Base-by-base conservation (phyloP, 1,284 basidiomycete genomes). In the Golubevia sp. region DNA sequence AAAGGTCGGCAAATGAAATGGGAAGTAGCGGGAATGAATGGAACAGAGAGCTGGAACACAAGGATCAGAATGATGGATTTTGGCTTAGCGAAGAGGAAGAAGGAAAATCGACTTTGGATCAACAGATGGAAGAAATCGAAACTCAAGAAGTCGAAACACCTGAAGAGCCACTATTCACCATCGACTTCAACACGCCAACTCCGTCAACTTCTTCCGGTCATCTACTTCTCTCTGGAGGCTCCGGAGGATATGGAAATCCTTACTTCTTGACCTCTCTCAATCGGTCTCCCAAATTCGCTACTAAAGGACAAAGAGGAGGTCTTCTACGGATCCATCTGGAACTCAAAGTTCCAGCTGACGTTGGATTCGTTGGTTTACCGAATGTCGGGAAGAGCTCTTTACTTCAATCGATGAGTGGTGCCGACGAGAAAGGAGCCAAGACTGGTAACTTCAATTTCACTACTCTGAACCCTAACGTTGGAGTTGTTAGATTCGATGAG, bases 351-450 rank as follows among this genome's bases (percentile, higher is more conserved):
- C 87, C 96, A 1, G 94, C 95, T 0, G 96, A 99, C 82, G 88
- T 99, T 23, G 97, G 94, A 0, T 86, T 99, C 11, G 95, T 99
- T 2, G 97, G 96, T 0, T 90, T 97, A 84, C 97, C 97, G 1
- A 99, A 99, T 75, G 94, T 93, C 0, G 88, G 88, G 20, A 88
- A 88, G 74, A 86, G 84, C 49, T 82, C 78, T 48, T 67, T 83
- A 51, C 58, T 83, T 4, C 74, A 76, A 13, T 71, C 77, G 21
- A 64, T 82, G 53, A 77, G 69, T n/a, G 71, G 72, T 6, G 76
- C 74, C 2, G 20, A 50, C 3, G 66, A 61, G 5, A 50, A 44
- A 18, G 71, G 70, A 38, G 80, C 79, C 3, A 65, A 80, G 53
- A 76, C 82, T 0, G 81, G 76, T 13, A 64, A 70, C 34, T 83